phyloP scores from a whole-genome alignment of 2,329 filamentous ascomycete genomes.

The Fusarium praegraminearum region DNA sequence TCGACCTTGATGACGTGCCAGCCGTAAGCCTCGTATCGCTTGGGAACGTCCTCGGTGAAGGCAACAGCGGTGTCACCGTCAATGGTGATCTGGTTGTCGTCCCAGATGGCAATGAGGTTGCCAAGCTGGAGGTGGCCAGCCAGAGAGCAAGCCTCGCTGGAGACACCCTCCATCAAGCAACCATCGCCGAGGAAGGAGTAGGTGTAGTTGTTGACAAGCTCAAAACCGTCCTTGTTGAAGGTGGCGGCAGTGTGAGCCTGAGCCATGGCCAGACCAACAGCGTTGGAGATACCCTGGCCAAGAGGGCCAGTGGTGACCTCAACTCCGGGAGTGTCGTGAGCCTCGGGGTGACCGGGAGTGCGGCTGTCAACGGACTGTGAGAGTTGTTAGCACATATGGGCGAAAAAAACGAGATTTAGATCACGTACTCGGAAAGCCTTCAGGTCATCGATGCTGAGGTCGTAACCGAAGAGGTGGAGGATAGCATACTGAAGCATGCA shows the following conservation, averaged over 20 bases:
- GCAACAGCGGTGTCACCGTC: slow-evolving; percentile 96
- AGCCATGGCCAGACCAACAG: slow-evolving; percentile 96
- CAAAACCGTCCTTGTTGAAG: slow-evolving; percentile 97
- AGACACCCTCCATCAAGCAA: slow-evolving; percentile 98
- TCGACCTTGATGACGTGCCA: slow-evolving; percentile 90
- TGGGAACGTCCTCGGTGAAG: slow-evolving; percentile 96
- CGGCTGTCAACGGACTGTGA: slow-evolving; percentile 71
- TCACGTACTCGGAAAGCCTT: slow-evolving; percentile 94
- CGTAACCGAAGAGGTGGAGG: slow-evolving; percentile 96
- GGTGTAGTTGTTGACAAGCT: slow-evolving; percentile 95
- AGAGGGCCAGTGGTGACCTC: slow-evolving; percentile 99
- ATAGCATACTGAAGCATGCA: slow-evolving; percentile 99
- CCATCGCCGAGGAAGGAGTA: slow-evolving; percentile 98
- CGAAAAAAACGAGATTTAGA: not conserved
- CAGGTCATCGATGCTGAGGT: slow-evolving; percentile 86
- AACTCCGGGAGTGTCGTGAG: slow-evolving; percentile 94
- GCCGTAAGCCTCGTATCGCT: slow-evolving; percentile 96
- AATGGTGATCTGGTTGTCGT: slow-evolving; percentile 97
- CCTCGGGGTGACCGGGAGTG: slow-evolving; percentile 95
- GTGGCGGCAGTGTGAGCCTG: slow-evolving; percentile 89
- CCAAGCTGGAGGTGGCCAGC: slow-evolving; percentile 97
- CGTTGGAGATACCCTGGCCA: slow-evolving; percentile 96
- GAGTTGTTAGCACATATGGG: slow-evolving; percentile 16
- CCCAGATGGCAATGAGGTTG: slow-evolving; percentile 96
- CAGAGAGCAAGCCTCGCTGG: slow-evolving; percentile 89